phyloP scores from a whole-genome alignment of 305 asterid species.

The Ajuga reptans region DNA sequence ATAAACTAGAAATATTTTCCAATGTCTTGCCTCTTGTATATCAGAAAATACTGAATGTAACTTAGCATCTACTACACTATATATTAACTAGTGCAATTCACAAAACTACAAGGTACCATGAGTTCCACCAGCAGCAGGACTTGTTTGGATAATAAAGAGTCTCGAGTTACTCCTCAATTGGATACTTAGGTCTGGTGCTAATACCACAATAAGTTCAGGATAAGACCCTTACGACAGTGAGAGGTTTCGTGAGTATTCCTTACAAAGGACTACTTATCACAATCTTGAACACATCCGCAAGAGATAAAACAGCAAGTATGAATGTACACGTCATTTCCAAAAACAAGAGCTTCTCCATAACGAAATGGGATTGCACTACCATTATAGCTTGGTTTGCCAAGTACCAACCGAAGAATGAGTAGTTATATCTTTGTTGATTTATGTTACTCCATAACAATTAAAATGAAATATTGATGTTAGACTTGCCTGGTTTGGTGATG shows the following conservation, averaged over 20 bases:
- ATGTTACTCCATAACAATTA: background rate
- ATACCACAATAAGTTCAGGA: background rate
- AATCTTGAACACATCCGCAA: background rate
- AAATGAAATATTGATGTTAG: background rate
- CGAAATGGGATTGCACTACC: background rate
- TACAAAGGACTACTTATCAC: background rate
- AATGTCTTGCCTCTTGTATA: no score
- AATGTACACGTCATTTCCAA: background rate
- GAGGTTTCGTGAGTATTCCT: background rate
- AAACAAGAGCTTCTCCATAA: background rate
- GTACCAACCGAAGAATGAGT: background rate
- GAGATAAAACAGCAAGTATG: background rate
- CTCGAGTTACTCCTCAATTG: background rate
- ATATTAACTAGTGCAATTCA: background rate
- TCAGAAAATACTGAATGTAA: no score
- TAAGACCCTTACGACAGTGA: background rate
- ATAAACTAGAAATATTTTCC: background rate
- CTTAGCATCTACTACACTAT: no score
- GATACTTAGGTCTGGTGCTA: background rate
- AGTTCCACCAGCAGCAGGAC: background rate
- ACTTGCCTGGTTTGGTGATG: slow-evolving; percentile 81
- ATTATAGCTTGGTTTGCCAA: background rate
- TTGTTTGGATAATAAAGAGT: background rate
- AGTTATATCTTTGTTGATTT: background rate
- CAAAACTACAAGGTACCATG: background rate